Conservation (phyloP, 2,329 filamentous ascomycete species). For the Macrophomina tecta region DNA sequence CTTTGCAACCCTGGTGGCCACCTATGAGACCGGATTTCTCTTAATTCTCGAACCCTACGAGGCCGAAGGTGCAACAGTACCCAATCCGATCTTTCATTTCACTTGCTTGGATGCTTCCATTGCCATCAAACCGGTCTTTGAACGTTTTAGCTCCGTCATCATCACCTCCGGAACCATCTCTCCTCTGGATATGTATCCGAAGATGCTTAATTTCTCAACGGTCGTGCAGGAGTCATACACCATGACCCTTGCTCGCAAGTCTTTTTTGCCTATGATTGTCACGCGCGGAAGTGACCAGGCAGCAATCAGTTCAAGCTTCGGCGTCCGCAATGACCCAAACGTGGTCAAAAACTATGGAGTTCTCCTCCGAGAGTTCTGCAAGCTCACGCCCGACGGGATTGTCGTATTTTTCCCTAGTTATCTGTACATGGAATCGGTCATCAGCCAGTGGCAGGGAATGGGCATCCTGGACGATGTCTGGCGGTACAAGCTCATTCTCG, state of each 20-base stretch:
- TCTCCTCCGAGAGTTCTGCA: slow-evolving; percentile 91
- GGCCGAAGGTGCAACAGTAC: slow-evolving; percentile 91
- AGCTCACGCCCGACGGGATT: slow-evolving; percentile 93
- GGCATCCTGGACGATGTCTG: slow-evolving; percentile 96
- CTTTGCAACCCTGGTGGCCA: slow-evolving; percentile 93
- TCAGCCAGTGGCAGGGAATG: slow-evolving; percentile 99
- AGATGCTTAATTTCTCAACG: slow-evolving; percentile 92
- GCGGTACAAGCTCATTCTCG: slow-evolving; percentile 98
- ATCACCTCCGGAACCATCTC: slow-evolving; percentile 98
- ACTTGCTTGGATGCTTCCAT: slow-evolving; percentile 97
- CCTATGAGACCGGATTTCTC: slow-evolving; percentile 95
- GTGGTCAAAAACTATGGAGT: slow-evolving; percentile 98
- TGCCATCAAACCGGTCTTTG: slow-evolving; percentile 96
- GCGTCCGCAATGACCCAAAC: slow-evolving; percentile 92
- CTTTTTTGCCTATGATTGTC: slow-evolving; percentile 98
- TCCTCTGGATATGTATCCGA: slow-evolving; percentile 97
- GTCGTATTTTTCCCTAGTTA: slow-evolving; percentile 99
- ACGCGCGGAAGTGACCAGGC: slow-evolving; percentile 94
- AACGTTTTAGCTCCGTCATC: slow-evolving; percentile 96
- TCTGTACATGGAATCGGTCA: slow-evolving; percentile 98
- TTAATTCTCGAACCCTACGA: slow-evolving; percentile 98
- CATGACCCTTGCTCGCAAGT: slow-evolving; percentile 91
- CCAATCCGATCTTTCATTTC: slow-evolving; percentile 96
- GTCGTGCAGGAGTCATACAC: slow-evolving; percentile 96
- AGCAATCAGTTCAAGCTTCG: slow-evolving; percentile 89